A percentile compares a stretch with the other conserved stretches of the same genome.
Conservation (phyloP, 2,329 filamentous ascomycete species). For the Pestalotiopsis sp. region DNA sequence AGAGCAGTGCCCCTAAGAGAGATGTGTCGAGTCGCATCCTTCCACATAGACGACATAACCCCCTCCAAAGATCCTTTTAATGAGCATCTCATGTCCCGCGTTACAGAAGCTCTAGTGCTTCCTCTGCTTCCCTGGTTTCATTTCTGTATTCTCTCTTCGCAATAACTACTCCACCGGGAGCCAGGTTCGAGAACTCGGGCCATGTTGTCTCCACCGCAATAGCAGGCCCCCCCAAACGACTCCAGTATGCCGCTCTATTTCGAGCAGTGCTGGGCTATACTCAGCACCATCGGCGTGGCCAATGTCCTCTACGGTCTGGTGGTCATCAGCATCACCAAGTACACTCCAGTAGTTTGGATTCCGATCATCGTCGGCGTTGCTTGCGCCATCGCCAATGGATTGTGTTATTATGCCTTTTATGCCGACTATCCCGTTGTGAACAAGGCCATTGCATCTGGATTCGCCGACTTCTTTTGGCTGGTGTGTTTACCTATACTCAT, state of each 20-base stretch:
- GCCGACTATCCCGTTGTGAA: conserved; percentile 23
- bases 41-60: not conserved
- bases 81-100: not conserved
- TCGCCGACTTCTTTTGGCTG: conserved; percentile 44
- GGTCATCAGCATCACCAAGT: conserved; percentile 41
- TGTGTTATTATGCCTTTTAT: conserved; percentile 47
- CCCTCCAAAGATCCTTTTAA: not conserved
- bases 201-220: not conserved
- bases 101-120: not conserved
- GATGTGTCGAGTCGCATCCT: not conserved
- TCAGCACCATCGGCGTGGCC: conserved; percentile 45
- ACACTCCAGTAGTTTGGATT: conserved; percentile 40
- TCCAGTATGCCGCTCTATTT: conserved; percentile 33
- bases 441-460: conserved; percentile 36
- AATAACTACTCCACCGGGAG: not conserved
- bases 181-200: not conserved
- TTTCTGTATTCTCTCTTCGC: not conserved
- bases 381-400: conserved; percentile 42
- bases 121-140: not conserved
- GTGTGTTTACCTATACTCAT: conserved; percentile 23
- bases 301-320: conserved; percentile 41
- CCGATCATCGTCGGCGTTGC: conserved; percentile 41
- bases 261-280: conserved; percentile 46
- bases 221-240: not conserved
- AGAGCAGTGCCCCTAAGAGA: not conserved